Conservation (phyloP, 805 yeast species). For the Ogataea chonburiensis region DNA sequence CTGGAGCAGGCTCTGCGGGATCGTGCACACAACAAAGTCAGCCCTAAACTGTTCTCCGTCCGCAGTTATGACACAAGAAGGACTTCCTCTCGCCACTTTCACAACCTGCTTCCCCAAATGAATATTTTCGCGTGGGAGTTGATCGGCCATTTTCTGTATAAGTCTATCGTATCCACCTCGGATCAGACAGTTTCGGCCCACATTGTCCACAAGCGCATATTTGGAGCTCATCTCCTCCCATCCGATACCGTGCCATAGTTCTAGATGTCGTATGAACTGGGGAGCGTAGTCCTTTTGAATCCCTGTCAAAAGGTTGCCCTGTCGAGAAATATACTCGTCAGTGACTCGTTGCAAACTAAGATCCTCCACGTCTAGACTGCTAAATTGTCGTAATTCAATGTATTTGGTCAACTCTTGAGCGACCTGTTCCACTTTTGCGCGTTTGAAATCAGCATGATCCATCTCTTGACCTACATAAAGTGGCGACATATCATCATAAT, state of each 20-base stretch:
- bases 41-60: conserved; percentile 36
- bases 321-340: conserved; percentile 43
- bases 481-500: conserved; percentile 36
- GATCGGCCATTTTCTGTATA: conserved; percentile 42
- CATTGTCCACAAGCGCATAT: conserved; percentile 64
- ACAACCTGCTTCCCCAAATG: conserved; percentile 42
- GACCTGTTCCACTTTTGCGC: conserved; percentile 39
- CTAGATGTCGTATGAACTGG: conserved; percentile 55
- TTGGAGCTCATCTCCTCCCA: conserved; percentile 68
- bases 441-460: conserved; percentile 19
- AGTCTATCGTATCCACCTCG: conserved; percentile 57
- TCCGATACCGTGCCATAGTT: conserved; percentile 78
- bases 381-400: conserved; percentile 56
- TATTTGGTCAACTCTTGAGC: conserved; percentile 57
- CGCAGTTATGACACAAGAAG: conserved; percentile 35
- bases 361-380: conserved; percentile 49
- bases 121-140: conserved; percentile 42
- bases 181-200: conserved; percentile 77
- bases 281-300: conserved; percentile 53
- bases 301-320: conserved; percentile 45
- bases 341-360: conserved; percentile 48
- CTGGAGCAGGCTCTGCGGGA: conserved; percentile 72
- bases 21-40: conserved; percentile 66
- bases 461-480: conserved; percentile 25
- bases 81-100: conserved; percentile 34